A percentile compares a stretch with the other conserved stretches of the same genome.
These are phyloP conservation scores for Botryotinia globosa DNA, from an alignment of 2,329 filamentous ascomycete genomes.

Conservation along the genomic window DNA sequence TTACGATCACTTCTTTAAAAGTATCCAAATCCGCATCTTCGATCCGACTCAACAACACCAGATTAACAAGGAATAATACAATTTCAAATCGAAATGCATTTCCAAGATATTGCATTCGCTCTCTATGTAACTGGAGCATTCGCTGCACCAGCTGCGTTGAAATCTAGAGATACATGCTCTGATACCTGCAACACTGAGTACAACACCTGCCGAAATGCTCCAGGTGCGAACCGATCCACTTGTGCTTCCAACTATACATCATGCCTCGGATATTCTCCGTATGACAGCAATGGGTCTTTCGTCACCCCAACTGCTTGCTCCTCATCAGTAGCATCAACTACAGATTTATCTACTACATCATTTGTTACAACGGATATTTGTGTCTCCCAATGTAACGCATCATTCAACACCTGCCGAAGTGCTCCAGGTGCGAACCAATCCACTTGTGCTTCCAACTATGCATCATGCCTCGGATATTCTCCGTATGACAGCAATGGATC, in stretches of 20 bases:
- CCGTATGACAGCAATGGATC: neutral
- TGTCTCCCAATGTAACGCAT: neutral
- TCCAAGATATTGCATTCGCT: slow-evolving; percentile 5
- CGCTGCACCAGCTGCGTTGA: slow-evolving; percentile 9
- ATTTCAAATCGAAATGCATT: neutral
- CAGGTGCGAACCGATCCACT: neutral
- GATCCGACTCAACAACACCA: neutral
- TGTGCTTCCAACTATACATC: neutral
- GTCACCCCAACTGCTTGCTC: slow-evolving; percentile 3
- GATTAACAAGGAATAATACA: too few species aligned
- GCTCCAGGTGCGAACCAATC: neutral
- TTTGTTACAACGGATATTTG: neutral
- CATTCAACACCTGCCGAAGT: neutral
- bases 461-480: neutral
- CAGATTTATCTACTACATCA: neutral
- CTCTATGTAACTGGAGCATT: slow-evolving; percentile 6
- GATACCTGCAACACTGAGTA: neutral
- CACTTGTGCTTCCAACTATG: neutral
- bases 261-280: slow-evolving; percentile 11
- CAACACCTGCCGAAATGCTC: neutral
- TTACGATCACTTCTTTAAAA: neutral
- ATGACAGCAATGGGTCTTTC: neutral
- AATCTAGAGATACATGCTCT: neutral
- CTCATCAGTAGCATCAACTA: neutral
- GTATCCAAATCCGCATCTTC: neutral